These are phyloP conservation scores for Aureobasidium sp. DNA, from an alignment of 2,329 filamentous ascomycete species.

Conservation along the genomic window DNA sequence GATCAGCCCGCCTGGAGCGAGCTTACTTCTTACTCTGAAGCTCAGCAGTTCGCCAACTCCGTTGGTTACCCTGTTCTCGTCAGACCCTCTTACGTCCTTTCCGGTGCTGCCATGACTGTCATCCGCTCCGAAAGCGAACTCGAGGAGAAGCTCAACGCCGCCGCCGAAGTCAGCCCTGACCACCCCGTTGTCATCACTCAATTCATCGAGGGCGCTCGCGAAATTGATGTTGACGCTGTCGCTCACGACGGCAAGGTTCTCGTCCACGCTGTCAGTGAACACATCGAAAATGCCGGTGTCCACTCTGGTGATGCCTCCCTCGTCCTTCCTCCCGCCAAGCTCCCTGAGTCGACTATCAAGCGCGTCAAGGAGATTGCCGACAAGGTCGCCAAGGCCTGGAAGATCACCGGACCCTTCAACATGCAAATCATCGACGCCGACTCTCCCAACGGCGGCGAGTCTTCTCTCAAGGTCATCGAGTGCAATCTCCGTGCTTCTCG, in stretches of 20 bases:
- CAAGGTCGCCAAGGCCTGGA: conserved; percentile 96
- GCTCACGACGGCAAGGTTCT: conserved; percentile 79
- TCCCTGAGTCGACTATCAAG: conserved; percentile 70
- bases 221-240: conserved; percentile 95
- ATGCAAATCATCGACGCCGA: conserved; percentile 99
- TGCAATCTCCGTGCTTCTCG: conserved; percentile 96
- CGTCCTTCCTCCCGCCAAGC: conserved; percentile 75
- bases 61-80: conserved; percentile 94
- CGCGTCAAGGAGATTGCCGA: conserved; percentile 91
- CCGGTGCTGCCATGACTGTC: conserved; percentile 96
- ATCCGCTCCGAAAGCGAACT: conserved; percentile 83
- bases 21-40: conserved; percentile 79
- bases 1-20: conserved; percentile 99
- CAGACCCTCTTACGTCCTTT: conserved; percentile 90
- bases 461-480: conserved; percentile 89
- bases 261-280: conserved; percentile 87
- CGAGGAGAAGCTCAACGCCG: conserved; percentile 88
- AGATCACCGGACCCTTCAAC: conserved; percentile 97
- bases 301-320: conserved; percentile 97
- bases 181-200: conserved; percentile 98
- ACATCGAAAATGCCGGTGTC: conserved; percentile 94
- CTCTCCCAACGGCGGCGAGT: conserved; percentile 64
- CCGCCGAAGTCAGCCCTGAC: conserved; percentile 84
- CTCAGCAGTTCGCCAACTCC: conserved; percentile 74
- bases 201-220: conserved; percentile 93